Evolutionary conservation across 495 filamentous ascomycete genomes (phyloP).

Genomic region (Hyaloscypha finlandica): DNA sequence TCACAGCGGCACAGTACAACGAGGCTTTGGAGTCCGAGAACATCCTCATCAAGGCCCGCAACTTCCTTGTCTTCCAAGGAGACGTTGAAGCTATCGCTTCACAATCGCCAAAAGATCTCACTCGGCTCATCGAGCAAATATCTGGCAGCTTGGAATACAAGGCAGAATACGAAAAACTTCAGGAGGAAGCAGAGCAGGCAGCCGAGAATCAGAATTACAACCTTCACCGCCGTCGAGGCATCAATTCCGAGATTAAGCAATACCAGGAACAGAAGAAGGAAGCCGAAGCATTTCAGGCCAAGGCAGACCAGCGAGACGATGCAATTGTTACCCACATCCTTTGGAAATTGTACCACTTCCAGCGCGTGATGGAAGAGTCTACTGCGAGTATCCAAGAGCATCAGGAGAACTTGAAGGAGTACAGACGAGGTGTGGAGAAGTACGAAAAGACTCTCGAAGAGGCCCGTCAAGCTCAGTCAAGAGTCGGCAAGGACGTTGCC

Average conservation of each 20-base stretch:
- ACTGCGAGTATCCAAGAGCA: constrained; percentile 89
- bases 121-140: constrained; percentile 93
- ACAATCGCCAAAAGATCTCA: constrained; percentile 92
- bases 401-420: constrained; percentile 95
- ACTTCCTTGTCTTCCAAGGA: constrained; percentile 97
- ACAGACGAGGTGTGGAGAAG: constrained; percentile 81
- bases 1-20: constrained; percentile 91
- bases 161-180: constrained; percentile 87
- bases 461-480: constrained; percentile 82
- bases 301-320: constrained; percentile 85
- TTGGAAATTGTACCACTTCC: constrained; percentile 97
- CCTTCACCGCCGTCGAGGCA: constrained; percentile 83
- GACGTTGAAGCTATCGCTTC: constrained; percentile 98
- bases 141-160: constrained; percentile 96
- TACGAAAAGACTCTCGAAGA: constrained; percentile 81
- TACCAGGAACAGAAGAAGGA: constrained; percentile 97
- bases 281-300: constrained; percentile 86
- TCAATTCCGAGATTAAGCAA: constrained; percentile 97
- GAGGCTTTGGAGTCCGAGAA: constrained; percentile 90
- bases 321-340: constrained; percentile 93
- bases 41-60: constrained; percentile 95
- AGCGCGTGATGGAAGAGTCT: constrained; percentile 88
- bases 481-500: constrained; percentile 73
- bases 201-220: constrained; percentile 85
- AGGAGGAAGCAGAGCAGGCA: constrained; percentile 81